Base-by-base conservation (phyloP, 305 asterid species). In the Fraxinus greggii region DNA sequence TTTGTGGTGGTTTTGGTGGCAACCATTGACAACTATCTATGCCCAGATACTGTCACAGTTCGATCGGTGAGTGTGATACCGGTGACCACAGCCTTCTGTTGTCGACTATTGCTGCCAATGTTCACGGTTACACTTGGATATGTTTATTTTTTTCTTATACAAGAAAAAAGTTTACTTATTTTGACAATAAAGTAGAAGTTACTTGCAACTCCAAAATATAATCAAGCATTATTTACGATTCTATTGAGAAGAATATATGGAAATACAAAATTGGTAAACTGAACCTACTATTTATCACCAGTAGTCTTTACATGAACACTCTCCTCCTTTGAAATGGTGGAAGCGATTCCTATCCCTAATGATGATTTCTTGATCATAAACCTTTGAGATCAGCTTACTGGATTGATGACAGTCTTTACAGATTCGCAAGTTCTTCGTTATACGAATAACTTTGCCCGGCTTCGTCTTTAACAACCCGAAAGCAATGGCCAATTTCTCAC, bases 401-500 rank as follows among this genome's bases (percentile, higher is more conserved):
- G 85, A 93, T 84, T 79, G 82, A 67, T 92, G 97, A 51, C 94
- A 90, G 65, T 92, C 92, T 76, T 79, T 90, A 78, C 95, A 92
- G 5, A 92, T 91, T n/a, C 94, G 85, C 69, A 92, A 72, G 56
- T 92, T 92, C 89, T 92, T 92, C 19, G 94, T 92, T 13, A 92
- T 86, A 35, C 90, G 90, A 70, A 92, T 83, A 15, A 88, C 74
- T 70, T 86, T 93, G 35, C 93, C 94, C 1, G 87, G 81, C 80
- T 84, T 88, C 0, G 86, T 88, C 84, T 88, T 89, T 81, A 92
- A 78, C 83, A 92, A 77, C 72, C 94, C 94, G 7, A 81, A 90
- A 26, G 92, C 94, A 82, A 92, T 90, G 35, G 97, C 97, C 78
- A 89, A 84, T 86, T 90, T 92, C 87, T 92, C 97, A 65, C 94